Base-by-base conservation (phyloP, 2,329 filamentous ascomycete genomes). In the Verticillium tricorpus region DNA sequence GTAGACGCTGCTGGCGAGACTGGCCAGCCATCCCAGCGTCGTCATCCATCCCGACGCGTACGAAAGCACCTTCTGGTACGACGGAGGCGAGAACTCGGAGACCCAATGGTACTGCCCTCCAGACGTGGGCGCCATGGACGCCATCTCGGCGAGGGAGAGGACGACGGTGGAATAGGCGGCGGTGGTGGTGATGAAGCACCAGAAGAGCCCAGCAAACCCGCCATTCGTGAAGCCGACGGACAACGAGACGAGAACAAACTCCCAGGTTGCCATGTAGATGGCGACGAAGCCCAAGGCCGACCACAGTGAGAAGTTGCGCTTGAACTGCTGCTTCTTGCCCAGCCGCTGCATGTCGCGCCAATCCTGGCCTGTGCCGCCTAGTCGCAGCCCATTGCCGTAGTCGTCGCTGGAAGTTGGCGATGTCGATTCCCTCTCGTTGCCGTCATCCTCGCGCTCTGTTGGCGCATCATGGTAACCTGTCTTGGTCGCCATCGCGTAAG, bases 71-170 rank as follows among this genome's bases (percentile, higher is more conserved):
- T 80, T 83, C 65, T 85, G 79, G 34, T 76, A 77, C 19, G 72
- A 73, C 1, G 71, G 71, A 0, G 82, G 80, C 2, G 80, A 80
- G 60, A 86, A 78, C 65, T 83, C 80, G 1, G 80, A 82, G 0
- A 86, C 82, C 83, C 84, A 86, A 68, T 86, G 83, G 65, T 87
- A 87, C 71, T 88, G 83, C 9, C 85, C 85, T 56, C 83, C 85
- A 0, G 82, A 61, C 67, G 85, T 68, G 67, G 84, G 66, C 63
- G 82, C 77, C 74, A 80, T 80, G 0, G 77, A 80, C 1, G 76
- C 76, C 64, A 80, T 74, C 68, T 80, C 79, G 14, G 67, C 67
- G 59, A 68, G 61, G 45, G 45, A 60, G 22, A 60, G 12, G 32
- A 60, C 58, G 25, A 69, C 62, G 19, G 66, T 37, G 9, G 59